Conservation (phyloP, 768 basidiomycete species). For the Hygrophorus pudorinus region DNA sequence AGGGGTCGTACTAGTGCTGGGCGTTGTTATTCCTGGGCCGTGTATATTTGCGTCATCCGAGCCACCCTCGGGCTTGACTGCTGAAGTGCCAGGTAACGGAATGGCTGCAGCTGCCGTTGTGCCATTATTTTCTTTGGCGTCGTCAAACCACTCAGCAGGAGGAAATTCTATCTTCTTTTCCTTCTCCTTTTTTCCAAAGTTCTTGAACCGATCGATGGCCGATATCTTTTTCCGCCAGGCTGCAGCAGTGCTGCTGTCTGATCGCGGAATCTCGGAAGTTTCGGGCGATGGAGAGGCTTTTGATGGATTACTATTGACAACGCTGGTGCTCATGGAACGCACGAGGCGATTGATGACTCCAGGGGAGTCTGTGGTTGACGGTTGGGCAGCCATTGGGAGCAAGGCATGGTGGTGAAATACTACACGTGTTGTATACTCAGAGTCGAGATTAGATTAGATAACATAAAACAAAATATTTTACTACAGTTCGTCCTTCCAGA, state of each 20-base stretch:
- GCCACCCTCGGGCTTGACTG: too few species aligned
- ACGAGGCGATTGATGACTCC: neutral
- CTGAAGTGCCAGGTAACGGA: too few species aligned
- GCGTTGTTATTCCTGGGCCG: too few species aligned
- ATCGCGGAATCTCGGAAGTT: too few species aligned
- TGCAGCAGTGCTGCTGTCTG: too few species aligned
- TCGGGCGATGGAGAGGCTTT: too few species aligned
- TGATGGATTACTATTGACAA: neutral
- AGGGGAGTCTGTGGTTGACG: neutral
- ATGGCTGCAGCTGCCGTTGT: too few species aligned
- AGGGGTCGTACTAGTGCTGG: too few species aligned
- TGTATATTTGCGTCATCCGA: too few species aligned
- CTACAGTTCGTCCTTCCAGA: constrained; percentile 22
- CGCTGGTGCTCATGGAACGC: neutral
- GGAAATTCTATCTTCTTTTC: neutral
- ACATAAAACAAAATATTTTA: constrained; percentile 3
- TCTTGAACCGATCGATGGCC: neutral
- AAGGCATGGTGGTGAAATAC: neutral
- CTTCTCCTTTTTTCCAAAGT: neutral
- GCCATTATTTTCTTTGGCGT: too few species aligned
- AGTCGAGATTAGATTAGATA: constrained; percentile 8
- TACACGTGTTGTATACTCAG: neutral
- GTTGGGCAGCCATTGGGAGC: neutral
- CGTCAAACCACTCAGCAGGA: too few species aligned
- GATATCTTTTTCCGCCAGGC: too few species aligned